Base-by-base conservation (phyloP, 352 stramenopile species). In the Globisporangium acanthophoron region DNA sequence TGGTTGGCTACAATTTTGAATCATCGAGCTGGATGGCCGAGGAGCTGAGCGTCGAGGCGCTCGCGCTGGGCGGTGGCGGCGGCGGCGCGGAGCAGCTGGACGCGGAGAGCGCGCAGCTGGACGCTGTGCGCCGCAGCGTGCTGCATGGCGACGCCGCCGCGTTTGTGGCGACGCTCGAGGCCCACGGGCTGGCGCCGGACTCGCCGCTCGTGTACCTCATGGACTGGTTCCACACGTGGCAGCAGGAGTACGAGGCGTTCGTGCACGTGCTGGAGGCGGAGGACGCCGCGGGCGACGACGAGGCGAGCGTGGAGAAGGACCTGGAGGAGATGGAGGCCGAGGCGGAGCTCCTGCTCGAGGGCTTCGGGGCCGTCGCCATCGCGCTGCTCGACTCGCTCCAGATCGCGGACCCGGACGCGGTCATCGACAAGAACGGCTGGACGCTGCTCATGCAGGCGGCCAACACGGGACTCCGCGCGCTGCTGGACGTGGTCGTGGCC, bases 141-240 rank as follows among this genome's bases (percentile, higher is more conserved):
- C 58, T 89, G 18, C 61, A 64, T 0, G 70, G 74, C n/a, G 70
- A 88, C 68, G 74, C 68, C 40, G 67, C 69, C 15, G 58, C 65
- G 44, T 89, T 81, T 52, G 62, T 85, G 33, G 59, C 62, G 48
- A 72, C 69, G 54, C 62, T 70, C 41, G 57, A 45, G 46, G 29
- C 61, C 41, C 43, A 73, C 61, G 50, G 53, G 35, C 58, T 74
- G 54, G 57, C 70, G 49, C 54, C 67, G 33, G 67, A 68, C 44
- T 52, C 72, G 35, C 80, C 78, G 52, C 69, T 92, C 20, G 66
- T 86, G 50, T 87, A 73, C 58, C 70, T 94, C 57, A 92, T 94
- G 85, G 71, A 94, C 51, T 94, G 80, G 78, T 80, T 94, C 64
- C 80, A 94, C 70, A 80, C 73, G 54, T 94, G 85, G 85, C 85